These are phyloP conservation scores for Sungouiozyma intestinalis DNA, from an alignment of 805 yeast species.

Conservation along the genomic window DNA sequence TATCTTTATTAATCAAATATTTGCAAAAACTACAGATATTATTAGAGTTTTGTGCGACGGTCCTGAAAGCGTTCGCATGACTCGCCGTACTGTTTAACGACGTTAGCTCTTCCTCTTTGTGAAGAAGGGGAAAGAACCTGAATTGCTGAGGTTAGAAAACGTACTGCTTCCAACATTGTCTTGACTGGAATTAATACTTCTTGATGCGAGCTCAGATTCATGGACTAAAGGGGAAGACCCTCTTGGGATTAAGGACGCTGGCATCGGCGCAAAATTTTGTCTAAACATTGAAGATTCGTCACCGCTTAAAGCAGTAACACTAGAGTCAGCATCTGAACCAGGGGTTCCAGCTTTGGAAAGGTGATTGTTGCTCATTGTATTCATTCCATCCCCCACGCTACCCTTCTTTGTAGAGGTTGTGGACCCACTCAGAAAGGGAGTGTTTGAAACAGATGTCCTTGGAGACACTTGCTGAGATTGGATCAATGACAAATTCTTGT, in stretches of 20 bases:
- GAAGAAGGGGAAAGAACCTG: constrained; percentile 12
- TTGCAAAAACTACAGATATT: not conserved
- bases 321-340: not conserved
- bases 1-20: not conserved
- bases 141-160: not conserved
- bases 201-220: not conserved
- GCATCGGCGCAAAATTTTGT: not conserved
- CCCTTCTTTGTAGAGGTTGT: not conserved
- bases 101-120: constrained; percentile 10
- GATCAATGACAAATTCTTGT: not conserved
- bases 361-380: not conserved
- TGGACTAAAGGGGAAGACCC: not conserved
- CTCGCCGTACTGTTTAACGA: no score
- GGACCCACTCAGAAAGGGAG: not conserved
- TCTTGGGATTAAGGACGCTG: not conserved
- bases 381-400: not conserved
- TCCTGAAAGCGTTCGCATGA: no score
- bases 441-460: constrained; percentile 9
- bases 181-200: not conserved
- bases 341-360: not conserved
- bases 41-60: no score
- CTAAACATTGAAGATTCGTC: not conserved
- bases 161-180: not conserved
- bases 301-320: not conserved
- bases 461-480: constrained; percentile 10